Conservation (phyloP, 257 asterid species). For the Knoxia roxburghii region DNA sequence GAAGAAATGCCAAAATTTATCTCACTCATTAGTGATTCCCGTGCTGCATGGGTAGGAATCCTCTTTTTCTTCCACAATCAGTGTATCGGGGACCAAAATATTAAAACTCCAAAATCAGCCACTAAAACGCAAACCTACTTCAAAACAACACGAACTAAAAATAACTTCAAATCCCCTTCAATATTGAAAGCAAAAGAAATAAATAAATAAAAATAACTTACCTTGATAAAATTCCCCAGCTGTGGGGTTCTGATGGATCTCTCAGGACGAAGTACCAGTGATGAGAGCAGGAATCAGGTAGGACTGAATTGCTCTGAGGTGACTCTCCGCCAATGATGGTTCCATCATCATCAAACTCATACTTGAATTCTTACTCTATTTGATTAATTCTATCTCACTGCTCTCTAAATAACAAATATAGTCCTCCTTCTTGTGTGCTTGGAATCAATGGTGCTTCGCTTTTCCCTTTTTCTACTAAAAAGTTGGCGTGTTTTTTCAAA, state of each 20-base stretch:
- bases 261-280: constrained; percentile 26
- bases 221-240: constrained; percentile 65
- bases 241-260: constrained; percentile 48
- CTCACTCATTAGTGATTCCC: no score
- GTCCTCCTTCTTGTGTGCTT: no score
- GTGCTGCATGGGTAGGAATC: no score
- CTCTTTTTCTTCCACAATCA: neutral
- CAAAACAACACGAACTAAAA: neutral
- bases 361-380: neutral
- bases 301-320: constrained; percentile 60
- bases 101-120: neutral
- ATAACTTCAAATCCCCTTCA: no score
- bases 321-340: constrained; percentile 55
- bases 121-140: neutral
- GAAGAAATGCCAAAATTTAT: no score
- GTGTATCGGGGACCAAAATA: neutral
- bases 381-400: neutral
- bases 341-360: constrained; percentile 33
- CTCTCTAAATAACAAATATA: neutral
- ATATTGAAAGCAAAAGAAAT: neutral
- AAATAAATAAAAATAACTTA: constrained; percentile 4
- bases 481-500: neutral
- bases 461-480: no score
- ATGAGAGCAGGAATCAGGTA: constrained; percentile 50
- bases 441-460: no score